Percentiles rank a stretch among this genome's conserved stretches.
These are phyloP conservation scores for Perkinsela sp. DNA, from an alignment of 208 protist genomes.

Conservation along the genomic window DNA sequence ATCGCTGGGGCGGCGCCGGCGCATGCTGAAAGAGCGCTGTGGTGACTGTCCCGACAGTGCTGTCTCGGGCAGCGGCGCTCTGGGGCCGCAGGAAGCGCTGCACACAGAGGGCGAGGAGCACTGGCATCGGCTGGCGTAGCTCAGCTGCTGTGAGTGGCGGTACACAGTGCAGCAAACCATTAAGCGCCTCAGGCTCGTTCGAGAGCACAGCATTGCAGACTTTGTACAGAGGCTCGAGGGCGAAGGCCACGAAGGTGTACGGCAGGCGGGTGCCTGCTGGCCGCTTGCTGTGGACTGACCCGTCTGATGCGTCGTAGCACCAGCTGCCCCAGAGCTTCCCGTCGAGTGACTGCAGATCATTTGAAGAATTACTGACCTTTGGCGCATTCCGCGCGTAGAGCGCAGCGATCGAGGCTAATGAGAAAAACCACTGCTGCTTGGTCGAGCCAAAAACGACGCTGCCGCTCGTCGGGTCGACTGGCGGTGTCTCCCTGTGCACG, in stretches of 20 bases:
- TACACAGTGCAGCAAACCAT: neutral
- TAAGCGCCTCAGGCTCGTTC: neutral
- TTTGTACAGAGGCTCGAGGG: constrained; percentile 96
- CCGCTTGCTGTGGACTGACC: neutral
- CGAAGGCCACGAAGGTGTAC: constrained; percentile 89
- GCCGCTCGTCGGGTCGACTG: constrained; percentile 38
- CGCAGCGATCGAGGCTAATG: constrained; percentile 70
- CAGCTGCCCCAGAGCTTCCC: constrained; percentile 87
- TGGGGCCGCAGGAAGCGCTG: neutral
- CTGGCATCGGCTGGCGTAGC: neutral
- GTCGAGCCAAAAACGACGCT: constrained; percentile 67
- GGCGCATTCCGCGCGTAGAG: constrained; percentile 61
- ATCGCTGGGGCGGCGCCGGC: neutral
- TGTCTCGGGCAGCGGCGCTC: neutral
- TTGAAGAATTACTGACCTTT: constrained; percentile 10
- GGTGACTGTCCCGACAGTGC: neutral
- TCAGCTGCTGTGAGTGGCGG: neutral
- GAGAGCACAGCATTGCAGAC: constrained; percentile 14
- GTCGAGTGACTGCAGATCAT: constrained; percentile 48
- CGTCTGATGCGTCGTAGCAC: constrained; percentile 25
- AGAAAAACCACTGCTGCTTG: constrained; percentile 67
- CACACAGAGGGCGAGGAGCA: neutral
- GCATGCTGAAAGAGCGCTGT: neutral
- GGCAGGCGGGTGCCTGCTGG: constrained; percentile 4
- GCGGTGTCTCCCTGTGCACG: neutral